A percentile compares a stretch with the other conserved stretches of the same genome.
Evolutionary conservation across 148 eudicot species (phyloP).

Genomic region (Vaccinium myrtillus): DNA sequence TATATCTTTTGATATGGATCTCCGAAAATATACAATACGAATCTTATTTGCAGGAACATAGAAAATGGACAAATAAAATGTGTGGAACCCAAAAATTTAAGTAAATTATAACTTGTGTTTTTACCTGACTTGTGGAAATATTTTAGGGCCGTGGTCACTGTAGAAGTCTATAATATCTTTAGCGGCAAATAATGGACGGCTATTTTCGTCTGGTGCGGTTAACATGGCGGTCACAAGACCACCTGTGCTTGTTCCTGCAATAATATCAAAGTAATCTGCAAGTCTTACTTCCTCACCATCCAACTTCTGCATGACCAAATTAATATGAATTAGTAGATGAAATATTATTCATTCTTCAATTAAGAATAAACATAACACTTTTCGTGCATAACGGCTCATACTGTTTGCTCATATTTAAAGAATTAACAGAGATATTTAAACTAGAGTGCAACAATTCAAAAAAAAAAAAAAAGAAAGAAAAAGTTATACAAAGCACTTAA

Average conservation of each 20-base stretch:
- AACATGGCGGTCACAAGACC: conserved; percentile 35
- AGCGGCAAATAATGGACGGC: conserved; percentile 29
- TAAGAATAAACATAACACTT: too few species aligned
- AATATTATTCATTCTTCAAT: neutral
- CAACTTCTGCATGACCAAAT: conserved; percentile 16
- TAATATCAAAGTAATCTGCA: conserved; percentile 27
- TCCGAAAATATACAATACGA: too few species aligned
- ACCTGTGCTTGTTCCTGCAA: conserved; percentile 32
- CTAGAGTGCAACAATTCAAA: too few species aligned
- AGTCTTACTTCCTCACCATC: conserved; percentile 31
- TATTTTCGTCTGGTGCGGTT: conserved; percentile 24
- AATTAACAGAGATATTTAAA: too few species aligned
- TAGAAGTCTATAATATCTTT: conserved; percentile 32
- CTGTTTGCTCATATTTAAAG: neutral
- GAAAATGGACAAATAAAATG: too few species aligned
- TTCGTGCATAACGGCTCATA: too few species aligned
- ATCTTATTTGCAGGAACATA: too few species aligned
- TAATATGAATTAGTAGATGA: neutral
- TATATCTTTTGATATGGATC: too few species aligned
- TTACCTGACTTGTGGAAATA: conserved; percentile 34
- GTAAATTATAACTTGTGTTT: too few species aligned
- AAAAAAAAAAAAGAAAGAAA: too few species aligned
- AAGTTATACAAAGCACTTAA: too few species aligned
- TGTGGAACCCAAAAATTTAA: too few species aligned
- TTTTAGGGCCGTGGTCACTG: conserved; percentile 29